Base-by-base conservation (phyloP, 1,284 basidiomycete genomes). In the Waitea zeae region DNA sequence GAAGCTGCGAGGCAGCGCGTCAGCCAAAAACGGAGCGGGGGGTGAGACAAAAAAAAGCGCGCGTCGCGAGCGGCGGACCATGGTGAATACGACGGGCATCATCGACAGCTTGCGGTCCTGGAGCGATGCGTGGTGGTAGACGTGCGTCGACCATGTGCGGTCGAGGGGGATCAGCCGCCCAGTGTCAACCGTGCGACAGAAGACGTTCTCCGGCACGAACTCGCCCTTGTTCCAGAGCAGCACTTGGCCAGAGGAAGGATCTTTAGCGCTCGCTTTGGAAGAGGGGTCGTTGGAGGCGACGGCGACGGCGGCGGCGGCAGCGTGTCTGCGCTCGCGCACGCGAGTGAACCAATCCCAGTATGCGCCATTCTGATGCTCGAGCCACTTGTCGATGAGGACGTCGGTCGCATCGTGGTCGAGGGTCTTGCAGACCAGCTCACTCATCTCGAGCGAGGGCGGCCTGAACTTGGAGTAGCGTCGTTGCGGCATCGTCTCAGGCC, bases 341-440 rank as follows among this genome's bases (percentile, higher is more conserved):
- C 66, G 67, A 41, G 61, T 59, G 44, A 80, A 79, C 76, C 77
- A 80, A 39, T 78, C 73, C 51, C 69, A 66, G 48, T 80, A 79
- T 35, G 69, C 62, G 54, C 78, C 71, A 42, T 75, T 70, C 46
- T 67, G 66, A 46, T 79, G 74, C 48, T 79, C 74, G 32, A 80
- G 70, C 76, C 76, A 80, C 52, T 72, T 76, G 61, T 80, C 75
- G 54, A 80, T 79, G 43, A 80, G 67, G 54, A 70, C 62, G 56
- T 77, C 73, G 2, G 76, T 76, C 14, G 69, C 62, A 42, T 77
- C 71, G 54, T 75, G 70, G 51, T 77, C 72, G 37, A 80, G 64
- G 12, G 72, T 75, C 36, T 76, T 77, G 53, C 73, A 70, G 36
- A 78, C 67, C 34, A 80, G 72, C 56, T 79, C 77, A 43, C 70